Evolutionary conservation across 2,329 filamentous ascomycete genomes (phyloP).

Genomic region (Ophiosphaerella narmari): DNA sequence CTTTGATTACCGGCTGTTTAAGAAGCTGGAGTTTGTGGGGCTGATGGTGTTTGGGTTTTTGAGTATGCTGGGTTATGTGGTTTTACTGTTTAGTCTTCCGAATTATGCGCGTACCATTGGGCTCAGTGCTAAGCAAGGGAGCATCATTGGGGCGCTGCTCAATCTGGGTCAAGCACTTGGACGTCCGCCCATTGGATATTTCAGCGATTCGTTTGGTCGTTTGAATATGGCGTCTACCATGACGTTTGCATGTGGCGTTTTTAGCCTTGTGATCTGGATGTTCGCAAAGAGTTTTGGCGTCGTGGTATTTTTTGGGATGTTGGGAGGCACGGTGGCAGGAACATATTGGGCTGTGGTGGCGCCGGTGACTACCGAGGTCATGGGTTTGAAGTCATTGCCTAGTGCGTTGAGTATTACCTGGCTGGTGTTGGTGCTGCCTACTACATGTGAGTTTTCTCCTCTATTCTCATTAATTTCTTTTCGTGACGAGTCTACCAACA

Average conservation of each 20-base stretch:
- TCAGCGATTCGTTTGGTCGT: slow-evolving; percentile 70
- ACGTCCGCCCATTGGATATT: slow-evolving; percentile 72
- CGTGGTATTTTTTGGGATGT: slow-evolving; percentile 71
- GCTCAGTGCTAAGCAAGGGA: slow-evolving; percentile 68
- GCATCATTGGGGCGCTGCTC: slow-evolving; percentile 72
- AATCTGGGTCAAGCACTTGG: slow-evolving; percentile 71
- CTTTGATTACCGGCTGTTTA: slow-evolving; percentile 69
- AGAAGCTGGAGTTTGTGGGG: slow-evolving; percentile 65
- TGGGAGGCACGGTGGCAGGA: slow-evolving; percentile 70
- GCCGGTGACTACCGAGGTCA: slow-evolving; percentile 74
- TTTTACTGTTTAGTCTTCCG: slow-evolving; percentile 76
- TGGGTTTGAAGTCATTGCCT: slow-evolving; percentile 71
- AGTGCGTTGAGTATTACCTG: slow-evolving; percentile 73
- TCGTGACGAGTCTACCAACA: slow-evolving; percentile 2
- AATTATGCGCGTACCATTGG: slow-evolving; percentile 74
- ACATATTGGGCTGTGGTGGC: slow-evolving; percentile 68
- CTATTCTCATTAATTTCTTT: background rate
- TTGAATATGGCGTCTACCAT: slow-evolving; percentile 72
- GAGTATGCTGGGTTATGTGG: slow-evolving; percentile 73
- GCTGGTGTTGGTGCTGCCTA: slow-evolving; percentile 71
- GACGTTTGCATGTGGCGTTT: slow-evolving; percentile 67
- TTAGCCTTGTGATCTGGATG: slow-evolving; percentile 74
- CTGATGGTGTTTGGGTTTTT: slow-evolving; percentile 72
- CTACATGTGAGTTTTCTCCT: slow-evolving; percentile 58
- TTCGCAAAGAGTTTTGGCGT: slow-evolving; percentile 70